phyloP scores from a whole-genome alignment of 2,329 filamentous ascomycete species.

The Penicillium sp. region DNA sequence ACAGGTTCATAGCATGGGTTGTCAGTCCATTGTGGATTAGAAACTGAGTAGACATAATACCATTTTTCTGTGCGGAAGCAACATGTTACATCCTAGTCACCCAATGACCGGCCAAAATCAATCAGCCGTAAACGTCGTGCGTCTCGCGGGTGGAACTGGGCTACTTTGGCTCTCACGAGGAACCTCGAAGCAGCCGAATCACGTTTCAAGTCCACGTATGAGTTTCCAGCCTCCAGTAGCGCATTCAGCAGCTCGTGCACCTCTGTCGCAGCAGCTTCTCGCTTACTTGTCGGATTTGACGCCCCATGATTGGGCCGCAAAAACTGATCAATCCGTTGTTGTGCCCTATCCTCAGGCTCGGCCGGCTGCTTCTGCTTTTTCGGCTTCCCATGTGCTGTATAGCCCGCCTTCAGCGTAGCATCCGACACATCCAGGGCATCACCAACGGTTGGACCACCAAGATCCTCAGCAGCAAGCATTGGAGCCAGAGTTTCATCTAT shows the following conservation, averaged over 20 bases:
- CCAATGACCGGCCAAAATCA: slow-evolving; percentile 46
- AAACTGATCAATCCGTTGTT: slow-evolving; percentile 50
- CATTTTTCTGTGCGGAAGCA: background rate
- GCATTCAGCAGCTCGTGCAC: slow-evolving; percentile 46
- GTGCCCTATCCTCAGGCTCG: slow-evolving; percentile 33
- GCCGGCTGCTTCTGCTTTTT: slow-evolving; percentile 35
- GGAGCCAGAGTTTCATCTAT: slow-evolving; percentile 64
- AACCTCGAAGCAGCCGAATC: slow-evolving; percentile 53
- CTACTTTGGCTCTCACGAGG: slow-evolving; percentile 51
- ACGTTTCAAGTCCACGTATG: slow-evolving; percentile 46
- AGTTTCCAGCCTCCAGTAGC: slow-evolving; percentile 44
- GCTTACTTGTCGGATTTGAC: slow-evolving; percentile 36
- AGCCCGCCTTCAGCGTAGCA: slow-evolving; percentile 49
- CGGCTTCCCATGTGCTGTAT: slow-evolving; percentile 48
- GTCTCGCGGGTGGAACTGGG: slow-evolving; percentile 53
- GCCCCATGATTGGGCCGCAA: slow-evolving; percentile 36
- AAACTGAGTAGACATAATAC: slow-evolving; percentile 16
- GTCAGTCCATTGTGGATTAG: slow-evolving; percentile 8
- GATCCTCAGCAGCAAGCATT: slow-evolving; percentile 76
- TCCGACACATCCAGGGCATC: slow-evolving; percentile 63
- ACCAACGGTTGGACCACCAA: slow-evolving; percentile 76
- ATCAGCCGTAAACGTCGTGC: slow-evolving; percentile 49
- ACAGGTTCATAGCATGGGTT: background rate
- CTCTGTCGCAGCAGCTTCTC: slow-evolving; percentile 46
- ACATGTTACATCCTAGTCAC: slow-evolving; percentile 17